Evolutionary conservation across 805 yeast genomes (phyloP), one percentile per base, ranked within the genome.

Genomic region (Maudiozyma turicensis): DNA sequence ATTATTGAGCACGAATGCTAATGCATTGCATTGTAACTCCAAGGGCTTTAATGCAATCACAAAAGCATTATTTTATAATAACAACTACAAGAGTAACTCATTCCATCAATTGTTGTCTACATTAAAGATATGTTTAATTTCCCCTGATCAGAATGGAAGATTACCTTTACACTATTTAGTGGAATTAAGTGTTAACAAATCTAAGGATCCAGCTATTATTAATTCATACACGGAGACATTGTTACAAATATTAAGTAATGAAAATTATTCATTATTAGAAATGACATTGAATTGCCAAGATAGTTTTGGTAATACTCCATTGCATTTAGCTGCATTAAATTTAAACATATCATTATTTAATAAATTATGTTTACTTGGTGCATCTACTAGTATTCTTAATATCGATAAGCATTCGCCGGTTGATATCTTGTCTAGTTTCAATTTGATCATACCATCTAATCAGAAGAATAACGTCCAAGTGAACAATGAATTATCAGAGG

Each of bases 251-350:
- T 61, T 79, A 45, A 60, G 56, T 13, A 57, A 63, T 33, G 70
- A 64, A 4, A 70, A 72, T 45, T 69, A 70, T 44, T 66, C 71
- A 11, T 56, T 80, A 45, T 72, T 82, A 42, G 76, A 78, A 47
- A 77, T 82, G 54, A 68, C 83, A 39, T 61, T 84, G 32, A 84
- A 87, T 59, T 88, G 83, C 55, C 86, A 80, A 61, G 98, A 93
- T 65, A 74, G 72, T 20, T 74, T 80, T 51, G 97, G 97, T 5
- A 87, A 89, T 55, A 86, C 97, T 0, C 86, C 95, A 9, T 69
- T 89, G 44, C 95, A 88, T 58, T 70, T 91, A 43, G 89, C 95
- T 0, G 78, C 71, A 1, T 47, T 64, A 29, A 67, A 67, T 47
- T 45, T 60, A 29, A 67, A 66, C 47, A 47, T 66, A 35, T 61